Evolutionary conservation across 306 rosid species (phyloP), one percentile per base, ranked within the genome.

Genomic region (Cucumis cinereus): DNA sequence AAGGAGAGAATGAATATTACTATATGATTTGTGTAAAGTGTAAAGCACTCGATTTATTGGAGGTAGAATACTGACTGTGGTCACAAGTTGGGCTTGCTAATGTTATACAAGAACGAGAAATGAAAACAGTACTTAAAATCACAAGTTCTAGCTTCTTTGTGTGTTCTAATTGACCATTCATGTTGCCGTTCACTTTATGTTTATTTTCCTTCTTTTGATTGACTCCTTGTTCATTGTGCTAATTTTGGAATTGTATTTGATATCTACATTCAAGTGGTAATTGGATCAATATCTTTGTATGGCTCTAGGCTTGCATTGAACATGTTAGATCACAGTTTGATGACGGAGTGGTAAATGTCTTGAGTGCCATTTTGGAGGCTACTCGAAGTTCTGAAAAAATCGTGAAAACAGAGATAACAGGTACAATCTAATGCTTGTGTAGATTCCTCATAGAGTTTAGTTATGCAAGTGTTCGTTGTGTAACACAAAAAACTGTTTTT

Each of bases 301-400:
- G 63, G 58, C 76, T 77, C 54, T 83, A 94, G 98, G 90, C 79
- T 75, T 86, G 93, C 86, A 24, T 85, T 74, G 97, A 89, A 82
- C 88, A 82, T 81, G 96, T 89, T 84, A 92, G 90, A 89, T 41
- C 86, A 66, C 78, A 85, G 24, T 78, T 85, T 80, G 96, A 94
- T 82, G 94, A 90, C 16, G 96, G 86, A 78, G 86, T 89, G 83
- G 96, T 89, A 55, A 84, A 77, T 66, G 87, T 89, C 83, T 76
- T 94, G 81, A 74, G 79, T 78, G 96, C 98, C 78, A 64, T 87
- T 77, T 79, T 91, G 78, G 86, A 87, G 79, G 92, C 89, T 81
- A 86, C 90, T 73, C 83, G 88, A 88, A 82, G 78, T 81, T 72
- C n/a, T 16, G 96, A 90, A 81, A 81, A 76, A 71, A 90, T 73